Base-by-base conservation (phyloP, 257 asterid genomes). In the Craterostigma plantagineum region DNA sequence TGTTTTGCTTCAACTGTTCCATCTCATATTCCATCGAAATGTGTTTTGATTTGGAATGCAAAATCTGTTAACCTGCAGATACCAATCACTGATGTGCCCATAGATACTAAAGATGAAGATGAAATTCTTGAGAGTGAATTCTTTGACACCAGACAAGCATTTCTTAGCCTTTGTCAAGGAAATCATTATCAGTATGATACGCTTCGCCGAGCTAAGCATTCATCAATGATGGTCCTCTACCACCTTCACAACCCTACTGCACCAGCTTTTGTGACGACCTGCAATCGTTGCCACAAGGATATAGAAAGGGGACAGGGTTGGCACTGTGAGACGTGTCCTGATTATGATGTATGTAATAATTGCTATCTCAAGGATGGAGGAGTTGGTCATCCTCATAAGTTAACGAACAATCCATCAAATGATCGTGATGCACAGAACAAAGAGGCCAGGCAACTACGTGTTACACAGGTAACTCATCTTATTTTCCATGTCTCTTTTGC, bases 181-280 rank as follows among this genome's bases (percentile, higher is more conserved):
- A 90, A 90, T 61, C 96, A 79, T 60, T 90, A 83, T 66, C 95
- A 83, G 66, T 90, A 83, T 38, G 99, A 90, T 64, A 90, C 99
- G 42, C 91, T 83, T 34, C 90, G 96, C 6, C 87, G 99, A 37
- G 99, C 99, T 38, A 90, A 90, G 67, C 96, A 90, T 71, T 90
- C 99, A 17, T 90, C 99, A 14, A 83, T 90, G 92, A 83, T 90
- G 95, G 92, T 90, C 62, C 95, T 90, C 55, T 83, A 83, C 65
- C 95, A 90, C 68, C 94, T 87, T 59, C 98, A 87, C 62, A 87
- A 87, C 61, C 98, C 98, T 34, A 87, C 93, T 18, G 98, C 93
- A 33, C 95, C 98, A 16, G 93, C 98, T 53, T 82, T 76, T 48
- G 98, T 82, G 64, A 63, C 69, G 10, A 71, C 86, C 14, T 87